Conservation (phyloP, 345 rosid species). For the Eutrema yunnanense region DNA sequence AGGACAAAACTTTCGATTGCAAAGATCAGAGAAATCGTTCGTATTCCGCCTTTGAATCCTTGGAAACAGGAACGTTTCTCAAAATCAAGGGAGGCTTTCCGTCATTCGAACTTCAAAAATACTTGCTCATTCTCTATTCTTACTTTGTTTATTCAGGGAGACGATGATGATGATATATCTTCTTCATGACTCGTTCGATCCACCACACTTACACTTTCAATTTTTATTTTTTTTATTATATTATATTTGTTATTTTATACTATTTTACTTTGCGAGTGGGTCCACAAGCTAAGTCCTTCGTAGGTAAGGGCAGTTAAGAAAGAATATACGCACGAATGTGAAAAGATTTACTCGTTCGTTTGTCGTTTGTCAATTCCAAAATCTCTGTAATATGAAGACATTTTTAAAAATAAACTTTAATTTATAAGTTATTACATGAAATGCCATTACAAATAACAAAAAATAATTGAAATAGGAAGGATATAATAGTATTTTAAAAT, state of each 20-base stretch:
- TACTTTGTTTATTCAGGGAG: neutral
- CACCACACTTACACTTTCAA: conserved; percentile 1
- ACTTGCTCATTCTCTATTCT: conserved; percentile 3
- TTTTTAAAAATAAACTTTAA: no score
- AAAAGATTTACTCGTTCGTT: neutral
- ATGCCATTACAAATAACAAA: no score
- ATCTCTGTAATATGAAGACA: no score
- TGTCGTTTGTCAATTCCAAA: neutral
- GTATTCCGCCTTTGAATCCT: neutral
- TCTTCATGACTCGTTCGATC: conserved; percentile 23
- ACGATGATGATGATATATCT: conserved; percentile 12
- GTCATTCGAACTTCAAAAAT: neutral
- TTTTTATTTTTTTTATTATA: neutral
- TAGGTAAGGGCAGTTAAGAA: conserved; percentile 16
- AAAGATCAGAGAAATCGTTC: neutral
- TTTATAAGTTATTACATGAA: no score
- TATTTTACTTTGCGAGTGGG: neutral
- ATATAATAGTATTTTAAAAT: no score
- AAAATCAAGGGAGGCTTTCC: conserved; percentile 1
- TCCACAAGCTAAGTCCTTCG: neutral
- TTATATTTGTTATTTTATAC: neutral
- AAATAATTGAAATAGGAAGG: no score
- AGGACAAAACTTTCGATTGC: neutral
- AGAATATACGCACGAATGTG: neutral
- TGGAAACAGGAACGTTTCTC: neutral